A percentile compares a stretch with the other conserved stretches of the same genome.
Conservation (phyloP, 2,329 filamentous ascomycete genomes). For the Phialophora chinensis region DNA sequence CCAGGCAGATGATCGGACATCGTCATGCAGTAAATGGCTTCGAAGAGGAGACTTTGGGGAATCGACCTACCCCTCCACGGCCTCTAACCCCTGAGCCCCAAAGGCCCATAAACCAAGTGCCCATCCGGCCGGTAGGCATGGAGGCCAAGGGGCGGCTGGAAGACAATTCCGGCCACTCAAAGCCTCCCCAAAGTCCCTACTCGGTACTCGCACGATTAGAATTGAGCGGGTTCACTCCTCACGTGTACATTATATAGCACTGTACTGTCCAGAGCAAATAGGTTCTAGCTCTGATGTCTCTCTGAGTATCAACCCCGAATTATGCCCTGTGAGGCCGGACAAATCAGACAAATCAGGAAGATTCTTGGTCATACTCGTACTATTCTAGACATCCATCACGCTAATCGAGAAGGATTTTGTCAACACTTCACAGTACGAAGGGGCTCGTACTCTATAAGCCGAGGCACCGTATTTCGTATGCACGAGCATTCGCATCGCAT, state of each 20-base stretch:
- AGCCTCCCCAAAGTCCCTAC: neutral
- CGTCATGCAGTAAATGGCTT: neutral
- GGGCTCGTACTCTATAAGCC: neutral
- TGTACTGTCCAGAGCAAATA: neutral
- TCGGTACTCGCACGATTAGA: neutral
- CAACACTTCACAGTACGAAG: neutral
- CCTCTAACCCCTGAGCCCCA: neutral
- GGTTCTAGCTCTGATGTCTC: neutral
- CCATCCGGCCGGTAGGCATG: neutral
- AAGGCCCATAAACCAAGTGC: neutral
- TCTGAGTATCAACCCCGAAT: neutral
- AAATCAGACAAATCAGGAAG: neutral
- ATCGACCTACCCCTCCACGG: neutral
- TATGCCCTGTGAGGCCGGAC: neutral
- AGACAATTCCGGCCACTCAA: neutral
- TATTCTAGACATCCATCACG: too few relatives aligned
- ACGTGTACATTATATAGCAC: too few relatives aligned
- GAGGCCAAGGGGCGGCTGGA: neutral
- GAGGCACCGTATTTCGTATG: neutral
- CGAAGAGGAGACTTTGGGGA: too few relatives aligned
- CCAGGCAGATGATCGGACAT: neutral
- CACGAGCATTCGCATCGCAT: neutral
- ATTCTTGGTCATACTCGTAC: neutral
- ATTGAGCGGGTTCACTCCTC: too few relatives aligned
- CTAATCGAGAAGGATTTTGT: neutral